Conservation (phyloP, 73 alveolate species). For the Breviolum minutum region DNA sequence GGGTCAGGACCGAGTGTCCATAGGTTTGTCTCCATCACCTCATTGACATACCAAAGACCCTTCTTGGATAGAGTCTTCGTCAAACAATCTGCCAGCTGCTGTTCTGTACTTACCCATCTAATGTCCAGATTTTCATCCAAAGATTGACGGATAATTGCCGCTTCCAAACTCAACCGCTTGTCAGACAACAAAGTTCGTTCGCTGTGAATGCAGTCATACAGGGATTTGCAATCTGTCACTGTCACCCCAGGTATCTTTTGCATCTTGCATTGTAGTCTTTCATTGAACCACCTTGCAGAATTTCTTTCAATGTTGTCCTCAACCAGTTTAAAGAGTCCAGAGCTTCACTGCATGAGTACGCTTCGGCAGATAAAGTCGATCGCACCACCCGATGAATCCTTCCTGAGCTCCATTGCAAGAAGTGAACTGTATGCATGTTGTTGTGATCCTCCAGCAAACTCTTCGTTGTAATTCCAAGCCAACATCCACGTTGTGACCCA, state of each 20-base stretch:
- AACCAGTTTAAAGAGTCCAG: neutral
- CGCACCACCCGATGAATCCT: constrained; percentile 9
- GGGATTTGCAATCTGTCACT: neutral
- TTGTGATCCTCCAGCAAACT: neutral
- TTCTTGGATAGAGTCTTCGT: neutral
- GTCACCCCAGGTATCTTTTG: neutral
- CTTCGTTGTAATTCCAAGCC: neutral
- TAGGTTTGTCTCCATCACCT: neutral
- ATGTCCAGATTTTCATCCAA: neutral
- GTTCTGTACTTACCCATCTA: neutral
- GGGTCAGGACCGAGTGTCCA: neutral
- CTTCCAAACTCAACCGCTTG: neutral
- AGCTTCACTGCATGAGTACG: constrained; percentile 15
- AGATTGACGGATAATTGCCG: neutral
- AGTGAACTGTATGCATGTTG: neutral
- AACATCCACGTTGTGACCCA: neutral
- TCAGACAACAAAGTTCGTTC: neutral
- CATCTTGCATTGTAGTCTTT: neutral
- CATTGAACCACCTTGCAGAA: neutral
- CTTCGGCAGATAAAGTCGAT: neutral
- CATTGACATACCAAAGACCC: neutral
- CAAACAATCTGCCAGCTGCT: neutral
- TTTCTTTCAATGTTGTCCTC: neutral
- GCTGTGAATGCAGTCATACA: neutral
- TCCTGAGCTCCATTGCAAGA: neutral